Conservation (phyloP, 2,329 filamentous ascomycete genomes). For the Cladosporium sphaerospermum region DNA sequence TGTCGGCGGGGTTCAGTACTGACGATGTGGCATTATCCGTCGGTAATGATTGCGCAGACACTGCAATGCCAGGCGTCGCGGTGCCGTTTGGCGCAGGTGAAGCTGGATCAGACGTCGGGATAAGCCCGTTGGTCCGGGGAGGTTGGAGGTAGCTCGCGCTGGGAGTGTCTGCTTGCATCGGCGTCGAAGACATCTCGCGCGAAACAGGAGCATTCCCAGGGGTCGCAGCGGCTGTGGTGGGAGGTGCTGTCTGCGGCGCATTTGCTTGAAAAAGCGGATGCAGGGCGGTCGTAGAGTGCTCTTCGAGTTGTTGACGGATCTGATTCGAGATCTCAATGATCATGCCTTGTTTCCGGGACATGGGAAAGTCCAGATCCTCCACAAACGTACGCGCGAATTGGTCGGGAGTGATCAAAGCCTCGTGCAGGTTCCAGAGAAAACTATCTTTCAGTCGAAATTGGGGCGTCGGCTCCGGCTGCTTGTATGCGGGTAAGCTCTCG, state of each 20-base stretch:
- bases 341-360: conserved; percentile 55
- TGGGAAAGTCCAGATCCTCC: conserved; percentile 86
- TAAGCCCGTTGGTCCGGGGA: conserved; percentile 47
- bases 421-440: conserved; percentile 97
- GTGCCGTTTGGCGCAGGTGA: conserved; percentile 44
- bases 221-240: conserved; percentile 22
- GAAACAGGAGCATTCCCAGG: conserved; percentile 38
- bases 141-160: conserved; percentile 25
- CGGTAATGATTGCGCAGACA: conserved; percentile 58
- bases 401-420: conserved; percentile 87
- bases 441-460: conserved; percentile 86
- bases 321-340: conserved; percentile 83
- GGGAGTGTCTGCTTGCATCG: conserved; percentile 27
- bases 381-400: conserved; percentile 89
- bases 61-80: conserved; percentile 52
- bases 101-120: conserved; percentile 36
- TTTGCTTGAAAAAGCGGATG: conserved; percentile 81
- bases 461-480: conserved; percentile 69
- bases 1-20: conserved; percentile 83
- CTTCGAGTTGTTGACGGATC: conserved; percentile 89
- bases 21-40: conserved; percentile 32
- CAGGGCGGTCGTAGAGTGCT: conserved; percentile 89
- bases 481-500: conserved; percentile 70
- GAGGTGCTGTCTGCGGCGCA: conserved; percentile 22
- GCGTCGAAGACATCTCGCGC: conserved; percentile 46